These are phyloP conservation scores for Suillus sp. DNA, from an alignment of 768 basidiomycete genomes.

Conservation along the genomic window DNA sequence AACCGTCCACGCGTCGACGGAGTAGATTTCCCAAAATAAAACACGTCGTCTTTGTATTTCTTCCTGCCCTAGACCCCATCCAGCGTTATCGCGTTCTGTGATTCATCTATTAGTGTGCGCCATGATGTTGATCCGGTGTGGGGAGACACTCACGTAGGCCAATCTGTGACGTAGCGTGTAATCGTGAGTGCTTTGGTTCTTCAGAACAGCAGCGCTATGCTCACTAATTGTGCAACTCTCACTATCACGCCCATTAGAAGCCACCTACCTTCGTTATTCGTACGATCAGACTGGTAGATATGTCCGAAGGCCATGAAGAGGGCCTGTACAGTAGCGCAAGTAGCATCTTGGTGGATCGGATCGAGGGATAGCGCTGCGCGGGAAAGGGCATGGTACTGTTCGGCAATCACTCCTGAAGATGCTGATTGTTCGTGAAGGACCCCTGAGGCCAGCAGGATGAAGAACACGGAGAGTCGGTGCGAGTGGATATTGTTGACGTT, in stretches of 20 bases:
- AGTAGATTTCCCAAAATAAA: slow-evolving; percentile 56
- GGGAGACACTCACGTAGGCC: slow-evolving; percentile 47
- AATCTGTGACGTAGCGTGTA: slow-evolving; percentile 38
- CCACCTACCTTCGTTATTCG: slow-evolving; percentile 50
- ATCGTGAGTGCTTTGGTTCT: slow-evolving; percentile 10
- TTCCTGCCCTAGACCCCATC: slow-evolving; percentile 46
- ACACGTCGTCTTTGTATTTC: slow-evolving; percentile 49
- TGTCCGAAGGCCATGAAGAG: slow-evolving; percentile 47
- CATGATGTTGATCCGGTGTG: not conserved
- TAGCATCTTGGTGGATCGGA: slow-evolving; percentile 46
- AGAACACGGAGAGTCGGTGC: slow-evolving; percentile 54
- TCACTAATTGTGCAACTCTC: slow-evolving; percentile 46
- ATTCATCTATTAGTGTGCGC: not conserved
- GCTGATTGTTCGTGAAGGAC: slow-evolving; percentile 44
- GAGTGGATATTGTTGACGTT: slow-evolving; percentile 42
- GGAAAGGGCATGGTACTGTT: slow-evolving; percentile 49
- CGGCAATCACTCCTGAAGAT: slow-evolving; percentile 33
- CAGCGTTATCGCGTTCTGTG: slow-evolving; percentile 52
- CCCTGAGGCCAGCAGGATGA: slow-evolving; percentile 52
- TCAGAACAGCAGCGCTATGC: slow-evolving; percentile 19
- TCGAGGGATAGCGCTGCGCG: slow-evolving; percentile 51
- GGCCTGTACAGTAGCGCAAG: slow-evolving; percentile 49
- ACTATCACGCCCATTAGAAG: slow-evolving; percentile 47
- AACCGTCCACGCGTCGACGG: slow-evolving; percentile 53
- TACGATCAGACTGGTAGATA: slow-evolving; percentile 44